Evolutionary conservation across 176 grass and related monocot genomes (phyloP).

Genomic region (Raddia distichophylla): DNA sequence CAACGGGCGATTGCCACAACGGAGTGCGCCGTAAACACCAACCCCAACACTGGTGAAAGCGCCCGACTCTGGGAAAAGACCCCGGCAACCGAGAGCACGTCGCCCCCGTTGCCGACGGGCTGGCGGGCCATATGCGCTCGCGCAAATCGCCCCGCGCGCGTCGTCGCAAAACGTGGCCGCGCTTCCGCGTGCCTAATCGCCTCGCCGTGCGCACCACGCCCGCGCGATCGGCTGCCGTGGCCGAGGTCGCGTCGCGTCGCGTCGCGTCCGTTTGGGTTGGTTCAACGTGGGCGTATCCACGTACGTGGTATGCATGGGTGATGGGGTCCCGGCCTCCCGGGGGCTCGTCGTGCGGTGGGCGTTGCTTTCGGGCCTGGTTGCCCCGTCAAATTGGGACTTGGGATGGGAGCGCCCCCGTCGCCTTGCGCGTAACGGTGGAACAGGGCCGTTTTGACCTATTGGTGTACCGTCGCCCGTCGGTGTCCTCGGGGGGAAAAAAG

Average conservation of each 20-base stretch:
- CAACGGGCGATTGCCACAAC: not conserved
- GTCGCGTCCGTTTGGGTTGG: not conserved
- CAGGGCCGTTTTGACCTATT: conserved; percentile 11
- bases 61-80: conserved; percentile 10
- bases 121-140: not conserved
- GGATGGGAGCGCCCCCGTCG: not conserved
- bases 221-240: not conserved
- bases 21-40: not conserved
- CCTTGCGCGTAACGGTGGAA: not conserved
- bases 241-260: too few relatives aligned
- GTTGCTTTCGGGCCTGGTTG: not conserved
- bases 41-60: conserved; percentile 25
- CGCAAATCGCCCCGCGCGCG: too few relatives aligned
- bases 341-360: too few relatives aligned
- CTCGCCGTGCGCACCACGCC: too few relatives aligned
- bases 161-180: not conserved
- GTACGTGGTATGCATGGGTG: too few relatives aligned
- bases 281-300: not conserved
- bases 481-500: not conserved
- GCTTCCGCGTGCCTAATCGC: not conserved
- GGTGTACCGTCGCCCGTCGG: not conserved
- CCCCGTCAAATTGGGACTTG: not conserved
- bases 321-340: too few relatives aligned
- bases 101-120: conserved; percentile 35
- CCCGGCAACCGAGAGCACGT: not conserved